Evolutionary conservation across 495 filamentous ascomycete species (phyloP), one percentile per base, ranked within the genome.

Genomic region (Penicillium riverlandense): DNA sequence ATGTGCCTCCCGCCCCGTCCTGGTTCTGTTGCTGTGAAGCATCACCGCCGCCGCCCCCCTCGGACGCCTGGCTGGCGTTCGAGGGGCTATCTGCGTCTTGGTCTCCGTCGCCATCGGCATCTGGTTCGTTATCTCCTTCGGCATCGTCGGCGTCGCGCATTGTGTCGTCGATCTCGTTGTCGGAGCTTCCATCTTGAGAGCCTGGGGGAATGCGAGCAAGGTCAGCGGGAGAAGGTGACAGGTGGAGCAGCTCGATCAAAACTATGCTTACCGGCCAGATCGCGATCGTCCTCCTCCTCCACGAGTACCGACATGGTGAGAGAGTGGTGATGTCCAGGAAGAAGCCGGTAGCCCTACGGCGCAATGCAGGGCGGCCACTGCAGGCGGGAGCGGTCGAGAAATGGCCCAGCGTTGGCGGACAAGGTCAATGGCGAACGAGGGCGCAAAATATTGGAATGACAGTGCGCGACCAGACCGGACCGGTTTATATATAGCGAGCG

Each of bases 141-240:
- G 63, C 72, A 50, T 77, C 74, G 33, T 83, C 79, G 8, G 62
- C 75, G 53, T 85, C 82, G 36, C 83, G 73, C 67, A 84, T 79
- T n/a, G 70, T 66, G 43, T 83, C 81, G 29, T 86, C 82, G 45
- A 79, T 76, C 27, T 86, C 83, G 48, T 85, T 84, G 46, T 86
- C 83, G 7, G 82, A 85, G 60, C 79, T 84, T 47, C 67, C 79
- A 50, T 78, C 77, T 47, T 75, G 81, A 29, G 79, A 81, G 41
- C 65, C 70, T 74, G 58, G 29, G 29, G 28, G 11, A 40, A 37
- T 32, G 31, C 29, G 35, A 37, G 48, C 29, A 13, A 8, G 12
- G 32, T 59, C 45, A 58, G 52, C 36, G 9, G 29, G 15, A 15
- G n/a, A 32, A 15, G 30, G 35, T 35, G n/a, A 10, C 12, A 40